phyloP scores from a whole-genome alignment of 306 rosid genomes.

The Vachellia pachyceras region DNA sequence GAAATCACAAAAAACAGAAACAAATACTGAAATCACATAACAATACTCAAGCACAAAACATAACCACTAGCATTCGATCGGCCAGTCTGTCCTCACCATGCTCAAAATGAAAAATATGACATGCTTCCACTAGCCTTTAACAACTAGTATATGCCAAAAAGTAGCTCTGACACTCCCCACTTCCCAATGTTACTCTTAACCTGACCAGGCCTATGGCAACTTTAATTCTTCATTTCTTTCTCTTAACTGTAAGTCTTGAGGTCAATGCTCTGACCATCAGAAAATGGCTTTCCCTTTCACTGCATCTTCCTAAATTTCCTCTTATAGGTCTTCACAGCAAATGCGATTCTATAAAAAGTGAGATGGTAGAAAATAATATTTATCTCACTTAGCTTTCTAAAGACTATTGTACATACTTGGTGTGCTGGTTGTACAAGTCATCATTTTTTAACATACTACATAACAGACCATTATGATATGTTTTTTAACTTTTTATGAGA shows the following conservation, averaged over 20 bases:
- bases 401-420: neutral
- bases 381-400: neutral
- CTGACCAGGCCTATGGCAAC: neutral
- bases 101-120: neutral
- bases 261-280: neutral
- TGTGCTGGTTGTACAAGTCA: neutral
- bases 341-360: neutral
- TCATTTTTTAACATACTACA: neutral
- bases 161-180: neutral
- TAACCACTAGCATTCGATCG: neutral
- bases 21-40: neutral
- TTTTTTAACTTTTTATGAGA: too few relatives aligned
- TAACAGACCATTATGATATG: too few relatives aligned
- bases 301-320: neutral
- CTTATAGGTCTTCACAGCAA: too few relatives aligned
- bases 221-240: neutral
- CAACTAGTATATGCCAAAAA: neutral
- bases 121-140: neutral
- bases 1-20: neutral
- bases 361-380: neutral
- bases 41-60: neutral
- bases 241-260: too few relatives aligned
- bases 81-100: neutral
- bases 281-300: neutral
- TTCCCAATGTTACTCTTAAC: neutral